Percentiles rank a stretch among this genome's conserved stretches.
phyloP scores from a whole-genome alignment of 441 rosid species.

The Gossypium davidsonii region DNA sequence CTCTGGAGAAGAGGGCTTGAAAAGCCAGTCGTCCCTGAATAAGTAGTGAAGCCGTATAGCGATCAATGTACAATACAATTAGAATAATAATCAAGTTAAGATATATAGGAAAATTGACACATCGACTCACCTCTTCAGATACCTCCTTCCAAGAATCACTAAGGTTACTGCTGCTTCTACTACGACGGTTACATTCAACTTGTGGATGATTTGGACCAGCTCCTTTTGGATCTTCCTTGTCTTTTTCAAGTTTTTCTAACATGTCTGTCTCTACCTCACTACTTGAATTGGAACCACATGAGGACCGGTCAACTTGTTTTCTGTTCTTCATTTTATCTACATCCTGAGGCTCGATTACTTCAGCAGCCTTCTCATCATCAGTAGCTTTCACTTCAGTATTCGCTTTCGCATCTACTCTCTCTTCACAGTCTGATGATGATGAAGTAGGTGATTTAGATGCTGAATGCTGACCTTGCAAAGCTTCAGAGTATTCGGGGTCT shows the following conservation, averaged over 20 bases:
- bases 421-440: slow-evolving; percentile 49
- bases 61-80: neutral
- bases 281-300: slow-evolving; percentile 92
- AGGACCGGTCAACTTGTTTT: slow-evolving; percentile 76
- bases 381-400: slow-evolving; percentile 30
- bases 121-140: slow-evolving; percentile 62
- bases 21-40: slow-evolving; percentile 86
- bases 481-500: slow-evolving; percentile 43
- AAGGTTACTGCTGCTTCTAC: slow-evolving; percentile 40
- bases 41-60: neutral
- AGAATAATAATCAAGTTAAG: neutral
- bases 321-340: slow-evolving; percentile 41
- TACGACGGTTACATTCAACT: slow-evolving; percentile 51
- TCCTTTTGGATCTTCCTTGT: slow-evolving; percentile 48
- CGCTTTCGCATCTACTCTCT: slow-evolving; percentile 43
- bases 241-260: slow-evolving; percentile 52
- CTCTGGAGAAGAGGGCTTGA: slow-evolving; percentile 83
- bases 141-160: slow-evolving; percentile 86
- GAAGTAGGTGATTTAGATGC: slow-evolving; percentile 43
- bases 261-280: slow-evolving; percentile 86
- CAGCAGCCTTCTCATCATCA: slow-evolving; percentile 33
- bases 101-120: neutral
- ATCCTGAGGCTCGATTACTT: slow-evolving; percentile 41
- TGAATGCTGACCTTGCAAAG: slow-evolving; percentile 47
- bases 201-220: slow-evolving; percentile 38